Percentiles rank a stretch among this genome's conserved stretches.
Conservation (phyloP, 352 stramenopile genomes). For the Aphanomyces invadans region DNA sequence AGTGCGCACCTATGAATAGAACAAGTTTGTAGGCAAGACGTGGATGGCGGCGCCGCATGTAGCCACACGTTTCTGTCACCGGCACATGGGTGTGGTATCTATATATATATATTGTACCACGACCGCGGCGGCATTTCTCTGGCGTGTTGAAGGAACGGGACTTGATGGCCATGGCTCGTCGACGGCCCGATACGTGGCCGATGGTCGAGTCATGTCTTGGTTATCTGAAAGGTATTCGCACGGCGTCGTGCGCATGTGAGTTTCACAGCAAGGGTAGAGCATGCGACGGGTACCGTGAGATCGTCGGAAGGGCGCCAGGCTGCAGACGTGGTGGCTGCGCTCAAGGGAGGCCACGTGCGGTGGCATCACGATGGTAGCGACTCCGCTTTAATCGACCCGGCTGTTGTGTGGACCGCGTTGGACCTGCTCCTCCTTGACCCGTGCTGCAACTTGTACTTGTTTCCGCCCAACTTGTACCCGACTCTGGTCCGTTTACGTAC, state of each 20-base stretch:
- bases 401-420: neutral
- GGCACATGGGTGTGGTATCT: too few species aligned
- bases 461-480: neutral
- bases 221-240: neutral
- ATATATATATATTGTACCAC: too few species aligned
- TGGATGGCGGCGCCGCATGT: too few species aligned
- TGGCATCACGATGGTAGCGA: too few species aligned
- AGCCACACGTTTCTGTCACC: too few species aligned
- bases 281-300: neutral
- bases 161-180: neutral
- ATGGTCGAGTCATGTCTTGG: neutral
- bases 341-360: neutral
- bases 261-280: neutral
- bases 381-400: neutral
- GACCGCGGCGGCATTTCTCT: too few species aligned
- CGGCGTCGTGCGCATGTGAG: too few species aligned
- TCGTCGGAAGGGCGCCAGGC: neutral
- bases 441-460: neutral
- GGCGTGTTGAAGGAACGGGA: too few species aligned
- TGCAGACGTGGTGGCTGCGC: neutral
- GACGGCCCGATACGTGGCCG: neutral
- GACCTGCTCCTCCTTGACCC: neutral
- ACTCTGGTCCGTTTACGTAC: neutral
- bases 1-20: too few species aligned
- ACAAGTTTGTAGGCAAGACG: too few species aligned